Evolutionary conservation across 371 early-diverging fungal species (phyloP).

Genomic region (Zancudomyces culisetae): DNA sequence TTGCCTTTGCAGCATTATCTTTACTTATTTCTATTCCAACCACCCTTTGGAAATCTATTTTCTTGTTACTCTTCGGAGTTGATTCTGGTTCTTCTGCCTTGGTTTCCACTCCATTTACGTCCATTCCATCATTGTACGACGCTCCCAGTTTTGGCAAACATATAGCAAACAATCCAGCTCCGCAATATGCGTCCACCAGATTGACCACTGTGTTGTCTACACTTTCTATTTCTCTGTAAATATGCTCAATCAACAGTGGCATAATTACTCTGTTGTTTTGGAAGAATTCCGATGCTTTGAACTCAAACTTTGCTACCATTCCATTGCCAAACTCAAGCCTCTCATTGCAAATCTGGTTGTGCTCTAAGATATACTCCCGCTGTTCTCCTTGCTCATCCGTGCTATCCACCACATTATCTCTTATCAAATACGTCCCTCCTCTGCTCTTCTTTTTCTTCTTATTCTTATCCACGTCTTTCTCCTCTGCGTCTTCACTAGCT

Average conservation of each 20-base stretch:
- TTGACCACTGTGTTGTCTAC: conserved; percentile 16
- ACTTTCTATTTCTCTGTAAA: conserved; percentile 22
- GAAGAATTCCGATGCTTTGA: conserved; percentile 36
- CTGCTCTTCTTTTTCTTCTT: too few relatives aligned
- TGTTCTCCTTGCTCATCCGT: conserved; percentile 5
- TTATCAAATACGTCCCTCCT: conserved; percentile 33
- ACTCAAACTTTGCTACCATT: conserved; percentile 13
- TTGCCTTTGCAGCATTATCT: conserved; percentile 31
- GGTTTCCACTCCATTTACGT: conserved; percentile 43
- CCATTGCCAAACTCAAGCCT: neutral
- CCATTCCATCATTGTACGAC: conserved; percentile 28
- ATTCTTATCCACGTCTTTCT: too few relatives aligned
- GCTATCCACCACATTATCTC: conserved; percentile 24
- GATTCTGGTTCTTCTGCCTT: too few relatives aligned
- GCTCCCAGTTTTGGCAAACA: too few relatives aligned
- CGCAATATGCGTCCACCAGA: conserved; percentile 48
- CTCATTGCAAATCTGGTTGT: neutral
- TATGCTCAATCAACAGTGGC: conserved; percentile 31
- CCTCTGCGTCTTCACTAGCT: conserved; percentile 21
- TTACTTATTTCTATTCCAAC: too few relatives aligned
- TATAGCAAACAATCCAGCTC: conserved; percentile 44
- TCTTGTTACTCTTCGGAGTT: too few relatives aligned
- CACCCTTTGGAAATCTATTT: too few relatives aligned
- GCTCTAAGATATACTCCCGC: neutral
- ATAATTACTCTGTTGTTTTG: conserved; percentile 42